phyloP scores from a whole-genome alignment of 306 rosid genomes.

The Styphnolobium japonicum region DNA sequence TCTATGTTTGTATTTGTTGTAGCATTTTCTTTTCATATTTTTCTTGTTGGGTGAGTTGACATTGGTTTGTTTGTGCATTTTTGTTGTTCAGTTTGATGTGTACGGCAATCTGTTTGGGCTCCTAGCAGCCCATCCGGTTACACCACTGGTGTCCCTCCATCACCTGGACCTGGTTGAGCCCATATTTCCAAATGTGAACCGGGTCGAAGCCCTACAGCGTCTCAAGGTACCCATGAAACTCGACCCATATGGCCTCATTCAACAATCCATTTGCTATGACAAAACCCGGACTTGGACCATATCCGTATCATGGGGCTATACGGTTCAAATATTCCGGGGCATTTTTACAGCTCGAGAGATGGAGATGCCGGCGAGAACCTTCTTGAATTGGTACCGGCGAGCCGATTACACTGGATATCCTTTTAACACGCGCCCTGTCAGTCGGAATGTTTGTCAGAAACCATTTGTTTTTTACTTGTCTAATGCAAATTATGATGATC shows the following conservation, averaged over 20 bases:
- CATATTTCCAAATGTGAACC: constrained; percentile 48
- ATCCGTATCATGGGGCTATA: constrained; percentile 65
- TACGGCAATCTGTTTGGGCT: constrained; percentile 62
- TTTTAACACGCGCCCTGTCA: constrained; percentile 50
- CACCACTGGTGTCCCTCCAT: constrained; percentile 64
- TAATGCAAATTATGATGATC: not conserved
- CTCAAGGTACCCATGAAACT: constrained; percentile 39
- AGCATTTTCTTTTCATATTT: not conserved
- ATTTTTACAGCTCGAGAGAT: constrained; percentile 46
- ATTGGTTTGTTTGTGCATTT: not conserved
- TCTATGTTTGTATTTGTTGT: not conserved
- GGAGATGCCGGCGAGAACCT: constrained; percentile 57
- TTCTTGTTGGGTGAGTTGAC: not conserved
- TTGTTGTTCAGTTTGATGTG: constrained; percentile 49
- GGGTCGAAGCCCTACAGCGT: constrained; percentile 39
- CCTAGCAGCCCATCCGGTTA: constrained; percentile 58
- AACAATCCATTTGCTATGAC: constrained; percentile 77
- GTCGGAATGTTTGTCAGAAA: constrained; percentile 38
- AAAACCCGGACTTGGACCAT: constrained; percentile 49
- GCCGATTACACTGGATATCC: constrained; percentile 34
- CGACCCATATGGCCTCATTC: constrained; percentile 52
- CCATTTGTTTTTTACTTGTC: constrained; percentile 52
- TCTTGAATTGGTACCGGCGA: constrained; percentile 52
- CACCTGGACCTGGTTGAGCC: constrained; percentile 67
- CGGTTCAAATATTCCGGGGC: constrained; percentile 60